Conservation (phyloP, 2,329 filamentous ascomycete genomes). For the Coniochaeta sp. region DNA sequence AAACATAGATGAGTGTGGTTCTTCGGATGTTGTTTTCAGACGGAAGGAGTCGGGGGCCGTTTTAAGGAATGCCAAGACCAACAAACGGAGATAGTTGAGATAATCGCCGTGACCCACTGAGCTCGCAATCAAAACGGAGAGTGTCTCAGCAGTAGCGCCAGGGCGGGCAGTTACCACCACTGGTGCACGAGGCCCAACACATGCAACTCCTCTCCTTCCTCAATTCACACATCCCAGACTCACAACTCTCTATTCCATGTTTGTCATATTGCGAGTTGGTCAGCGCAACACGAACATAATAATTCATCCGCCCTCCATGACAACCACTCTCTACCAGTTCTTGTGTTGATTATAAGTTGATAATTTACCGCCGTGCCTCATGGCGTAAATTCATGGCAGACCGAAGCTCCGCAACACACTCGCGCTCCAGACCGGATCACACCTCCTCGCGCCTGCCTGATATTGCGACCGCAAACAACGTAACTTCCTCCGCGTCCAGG, state of each 20-base stretch:
- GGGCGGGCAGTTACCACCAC: too few relatives aligned
- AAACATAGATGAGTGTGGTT: too few relatives aligned
- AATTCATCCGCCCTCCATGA: neutral
- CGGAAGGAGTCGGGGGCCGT: too few relatives aligned
- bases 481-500: conserved; percentile 13
- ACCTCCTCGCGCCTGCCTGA: conserved; percentile 39
- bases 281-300: neutral
- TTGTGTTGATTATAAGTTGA: too few relatives aligned
- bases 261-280: neutral
- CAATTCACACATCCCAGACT: too few relatives aligned
- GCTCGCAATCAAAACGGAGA: neutral
- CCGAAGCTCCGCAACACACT: conserved; percentile 44
- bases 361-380: conserved; percentile 32
- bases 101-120: too few relatives aligned
- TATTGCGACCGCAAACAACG: conserved; percentile 17
- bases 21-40: too few relatives aligned
- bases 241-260: neutral
- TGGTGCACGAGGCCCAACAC: neutral
- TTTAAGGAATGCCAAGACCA: too few relatives aligned
- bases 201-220: neutral
- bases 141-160: too few relatives aligned
- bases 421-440: conserved; percentile 45
- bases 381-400: conserved; percentile 65
- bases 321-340: neutral
- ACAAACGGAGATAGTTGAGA: too few relatives aligned